Conservation (phyloP, 2,329 filamentous ascomycete genomes). For the Fusarium sp. region DNA sequence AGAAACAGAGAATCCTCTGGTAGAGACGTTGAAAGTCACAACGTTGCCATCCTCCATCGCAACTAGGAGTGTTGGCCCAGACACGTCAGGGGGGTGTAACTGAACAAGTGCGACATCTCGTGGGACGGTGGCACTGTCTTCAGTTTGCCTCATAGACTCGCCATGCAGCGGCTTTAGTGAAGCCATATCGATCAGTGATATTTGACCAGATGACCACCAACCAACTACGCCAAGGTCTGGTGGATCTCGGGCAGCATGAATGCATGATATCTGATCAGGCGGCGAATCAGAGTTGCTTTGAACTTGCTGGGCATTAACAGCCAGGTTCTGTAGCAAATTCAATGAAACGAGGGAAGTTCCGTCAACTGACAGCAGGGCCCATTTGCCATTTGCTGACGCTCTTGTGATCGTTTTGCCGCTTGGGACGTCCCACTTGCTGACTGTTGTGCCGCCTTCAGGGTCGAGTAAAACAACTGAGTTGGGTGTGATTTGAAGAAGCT, state of each 20-base stretch:
- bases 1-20: slow-evolving; percentile 70
- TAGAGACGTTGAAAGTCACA: slow-evolving; percentile 80
- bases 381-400: slow-evolving; percentile 77
- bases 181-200: slow-evolving; percentile 77
- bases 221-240: slow-evolving; percentile 79
- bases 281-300: slow-evolving; percentile 57
- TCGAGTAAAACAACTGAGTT: slow-evolving; percentile 72
- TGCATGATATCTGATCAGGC: slow-evolving; percentile 82
- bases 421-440: slow-evolving; percentile 68
- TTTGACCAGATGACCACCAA: slow-evolving; percentile 85
- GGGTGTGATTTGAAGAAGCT: slow-evolving; percentile 81
- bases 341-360: slow-evolving; percentile 79
- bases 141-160: slow-evolving; percentile 67
- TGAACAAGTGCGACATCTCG: slow-evolving; percentile 83
- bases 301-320: slow-evolving; percentile 69
- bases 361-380: slow-evolving; percentile 78
- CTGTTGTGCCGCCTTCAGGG: slow-evolving; percentile 63
- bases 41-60: slow-evolving; percentile 94
- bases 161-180: slow-evolving; percentile 74
- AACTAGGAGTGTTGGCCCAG: slow-evolving; percentile 81
- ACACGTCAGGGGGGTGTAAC: slow-evolving; percentile 70
- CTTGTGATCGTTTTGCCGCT: slow-evolving; percentile 73
- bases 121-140: slow-evolving; percentile 81
- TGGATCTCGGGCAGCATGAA: slow-evolving; percentile 76
- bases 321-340: slow-evolving; percentile 68